Percentiles rank a stretch among this genome's conserved stretches.
phyloP scores from a whole-genome alignment of 176 grass and related monocot genomes.

The Calamus simplicifolius region DNA sequence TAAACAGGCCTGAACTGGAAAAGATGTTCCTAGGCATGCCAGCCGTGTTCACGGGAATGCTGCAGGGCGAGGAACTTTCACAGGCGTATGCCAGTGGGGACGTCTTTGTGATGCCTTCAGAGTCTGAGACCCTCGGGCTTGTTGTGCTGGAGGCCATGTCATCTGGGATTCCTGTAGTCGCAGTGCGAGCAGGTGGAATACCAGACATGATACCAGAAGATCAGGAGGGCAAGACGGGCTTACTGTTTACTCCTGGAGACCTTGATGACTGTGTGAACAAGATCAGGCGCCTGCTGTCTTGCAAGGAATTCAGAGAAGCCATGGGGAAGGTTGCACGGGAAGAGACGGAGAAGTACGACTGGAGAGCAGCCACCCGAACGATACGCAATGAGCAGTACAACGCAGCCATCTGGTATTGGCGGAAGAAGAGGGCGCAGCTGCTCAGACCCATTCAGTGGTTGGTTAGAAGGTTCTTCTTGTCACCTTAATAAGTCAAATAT shows the following conservation, averaged over 20 bases:
- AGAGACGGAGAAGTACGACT: conserved; percentile 82
- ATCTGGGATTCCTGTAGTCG: conserved; percentile 77
- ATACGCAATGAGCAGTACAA: conserved; percentile 92
- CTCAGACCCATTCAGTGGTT: conserved; percentile 55
- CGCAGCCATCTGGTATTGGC: conserved; percentile 76
- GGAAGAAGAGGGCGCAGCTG: conserved; percentile 59
- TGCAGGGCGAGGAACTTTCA: conserved; percentile 86
- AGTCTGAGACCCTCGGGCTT: conserved; percentile 95
- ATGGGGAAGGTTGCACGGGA: conserved; percentile 59
- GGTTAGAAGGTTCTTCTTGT: conserved; percentile 15
- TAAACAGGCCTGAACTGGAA: conserved; percentile 74
- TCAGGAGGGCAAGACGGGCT: conserved; percentile 79
- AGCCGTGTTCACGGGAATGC: conserved; percentile 90
- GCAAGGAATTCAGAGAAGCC: conserved; percentile 44
- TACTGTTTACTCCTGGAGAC: conserved; percentile 74
- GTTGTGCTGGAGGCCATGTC: conserved; percentile 98
- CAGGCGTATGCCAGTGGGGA: conserved; percentile 83
- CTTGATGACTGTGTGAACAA: conserved; percentile 70
- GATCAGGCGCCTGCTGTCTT: conserved; percentile 47
- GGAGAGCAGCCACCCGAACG: conserved; percentile 57
- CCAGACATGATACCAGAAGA: conserved; percentile 85
- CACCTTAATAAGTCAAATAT: conserved; percentile 17
- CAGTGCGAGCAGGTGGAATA: conserved; percentile 84
- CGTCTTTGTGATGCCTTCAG: conserved; percentile 92
- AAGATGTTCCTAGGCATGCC: conserved; percentile 80